Base-by-base conservation (phyloP, 768 basidiomycete genomes). In the Tubosaeta sp. region DNA sequence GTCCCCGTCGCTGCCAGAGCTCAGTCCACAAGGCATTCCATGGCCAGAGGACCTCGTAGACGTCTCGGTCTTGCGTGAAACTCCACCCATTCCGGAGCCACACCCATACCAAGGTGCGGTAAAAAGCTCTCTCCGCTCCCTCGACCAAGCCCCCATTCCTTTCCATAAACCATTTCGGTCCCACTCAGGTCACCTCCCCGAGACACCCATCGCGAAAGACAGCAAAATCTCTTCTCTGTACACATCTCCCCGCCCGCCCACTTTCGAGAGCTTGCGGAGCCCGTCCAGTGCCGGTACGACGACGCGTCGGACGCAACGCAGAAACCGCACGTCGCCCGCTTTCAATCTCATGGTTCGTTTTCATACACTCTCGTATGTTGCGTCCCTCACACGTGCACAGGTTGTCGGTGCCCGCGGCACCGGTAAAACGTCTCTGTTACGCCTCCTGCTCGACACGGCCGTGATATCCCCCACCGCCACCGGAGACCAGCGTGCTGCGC, bases 41-140 rank as follows among this genome's bases (percentile, higher is more conserved):
- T 93, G 90, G 90, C 90, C 90, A 21, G 86, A 85, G 69, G 78
- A 84, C 68, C 78, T 93, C 31, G 83, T 93, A 36, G 87, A 92
- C 62, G 74, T 86, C 53, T 74, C 78, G 35, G 79, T 82, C 52
- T 78, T 88, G 52, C 79, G 81, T 46, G 73, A 81, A 60, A 68
- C 73, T 5, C 54, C 59, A 34, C 43, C 59, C 34, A 11, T 44
- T 48, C 53, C 65, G 66, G 51, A 66, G 68, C 60, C 70, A 71
- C 45, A 60, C 56, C 68, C 65, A 66, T 63, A 71, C 65, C 77
- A 82, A 79, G 86, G 84, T 82, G 84, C 86, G 75, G 73, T 77
- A 56, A 84, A 80, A 76, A 79, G 77, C 64, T 84, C 83, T 68
- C 77, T 87, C 64, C 74, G 78, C 62, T 74, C 75, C 52, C 59